Evolutionary conservation across 257 asterid species (phyloP).

Genomic region (Nicotiana undulata): DNA sequence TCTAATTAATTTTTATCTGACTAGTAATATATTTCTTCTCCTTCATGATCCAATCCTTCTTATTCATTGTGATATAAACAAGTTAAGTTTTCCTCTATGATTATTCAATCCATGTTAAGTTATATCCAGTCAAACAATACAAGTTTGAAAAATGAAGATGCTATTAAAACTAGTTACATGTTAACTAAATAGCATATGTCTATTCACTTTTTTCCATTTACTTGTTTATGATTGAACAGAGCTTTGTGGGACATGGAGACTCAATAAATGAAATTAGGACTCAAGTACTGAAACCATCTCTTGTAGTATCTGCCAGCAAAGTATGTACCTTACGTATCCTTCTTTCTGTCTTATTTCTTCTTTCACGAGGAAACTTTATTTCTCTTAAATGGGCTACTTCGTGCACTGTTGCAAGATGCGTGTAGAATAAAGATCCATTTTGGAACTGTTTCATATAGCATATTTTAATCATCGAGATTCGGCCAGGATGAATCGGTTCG

Average conservation of each 20-base stretch:
- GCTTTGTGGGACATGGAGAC: slow-evolving; percentile 96
- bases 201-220: neutral
- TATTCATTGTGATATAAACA: neutral
- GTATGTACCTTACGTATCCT: slow-evolving; percentile 31
- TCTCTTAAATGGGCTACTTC: neutral
- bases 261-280: slow-evolving; percentile 89
- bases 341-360: neutral
- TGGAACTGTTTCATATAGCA: neutral
- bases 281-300: slow-evolving; percentile 86
- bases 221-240: slow-evolving; percentile 34
- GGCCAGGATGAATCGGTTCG: slow-evolving; percentile 96
- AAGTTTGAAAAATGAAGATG: neutral
- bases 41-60: neutral
- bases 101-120: neutral
- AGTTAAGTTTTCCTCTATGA: neutral
- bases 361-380: neutral
- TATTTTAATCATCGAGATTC: neutral
- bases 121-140: neutral
- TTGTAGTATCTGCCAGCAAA: slow-evolving; percentile 91
- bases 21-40: neutral
- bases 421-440: neutral
- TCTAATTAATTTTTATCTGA: neutral
- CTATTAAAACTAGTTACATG: neutral
- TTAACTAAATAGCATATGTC: neutral
- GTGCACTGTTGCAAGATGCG: neutral